phyloP scores from a whole-genome alignment of 495 filamentous ascomycete genomes.

The Tuber aestivum region DNA sequence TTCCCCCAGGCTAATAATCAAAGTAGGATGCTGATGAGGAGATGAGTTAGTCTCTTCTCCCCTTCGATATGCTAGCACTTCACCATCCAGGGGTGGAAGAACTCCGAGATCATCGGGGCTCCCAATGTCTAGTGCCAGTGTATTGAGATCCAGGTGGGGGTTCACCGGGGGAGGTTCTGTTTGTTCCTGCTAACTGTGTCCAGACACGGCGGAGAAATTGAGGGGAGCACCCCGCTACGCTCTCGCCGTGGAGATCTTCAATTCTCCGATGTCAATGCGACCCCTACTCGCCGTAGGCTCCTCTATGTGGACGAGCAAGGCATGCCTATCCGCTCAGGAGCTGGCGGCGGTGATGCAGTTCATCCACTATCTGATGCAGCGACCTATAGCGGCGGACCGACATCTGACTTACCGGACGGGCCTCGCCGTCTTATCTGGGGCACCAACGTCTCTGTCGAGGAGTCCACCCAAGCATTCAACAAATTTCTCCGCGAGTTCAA shows the following conservation, averaged over 20 bases:
- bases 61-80: conserved; percentile 42
- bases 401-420: conserved; percentile 76
- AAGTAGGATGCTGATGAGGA: not conserved
- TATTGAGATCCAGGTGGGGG: conserved; percentile 16
- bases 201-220: conserved; percentile 6
- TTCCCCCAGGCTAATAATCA: not conserved
- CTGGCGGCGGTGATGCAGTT: conserved; percentile 17
- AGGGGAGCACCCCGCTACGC: conserved; percentile 28
- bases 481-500: conserved; percentile 87
- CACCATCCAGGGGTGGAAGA: conserved; percentile 26
- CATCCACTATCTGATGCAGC: conserved; percentile 36
- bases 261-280: conserved; percentile 37
- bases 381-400: conserved; percentile 46
- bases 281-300: conserved; percentile 37
- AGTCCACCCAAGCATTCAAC: conserved; percentile 78
- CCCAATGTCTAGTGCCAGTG: conserved; percentile 34
- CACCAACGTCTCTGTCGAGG: conserved; percentile 88
- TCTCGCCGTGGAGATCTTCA: conserved; percentile 42
- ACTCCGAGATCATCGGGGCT: conserved; percentile 30
- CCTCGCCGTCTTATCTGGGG: conserved; percentile 91
- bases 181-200: not conserved
- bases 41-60: conserved; percentile 36
- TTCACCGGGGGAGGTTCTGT: not conserved
- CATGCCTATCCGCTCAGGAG: conserved; percentile 26
- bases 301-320: conserved; percentile 42